Evolutionary conservation across 352 stramenopile genomes (phyloP).

Genomic region (Pythium aquatile): DNA sequence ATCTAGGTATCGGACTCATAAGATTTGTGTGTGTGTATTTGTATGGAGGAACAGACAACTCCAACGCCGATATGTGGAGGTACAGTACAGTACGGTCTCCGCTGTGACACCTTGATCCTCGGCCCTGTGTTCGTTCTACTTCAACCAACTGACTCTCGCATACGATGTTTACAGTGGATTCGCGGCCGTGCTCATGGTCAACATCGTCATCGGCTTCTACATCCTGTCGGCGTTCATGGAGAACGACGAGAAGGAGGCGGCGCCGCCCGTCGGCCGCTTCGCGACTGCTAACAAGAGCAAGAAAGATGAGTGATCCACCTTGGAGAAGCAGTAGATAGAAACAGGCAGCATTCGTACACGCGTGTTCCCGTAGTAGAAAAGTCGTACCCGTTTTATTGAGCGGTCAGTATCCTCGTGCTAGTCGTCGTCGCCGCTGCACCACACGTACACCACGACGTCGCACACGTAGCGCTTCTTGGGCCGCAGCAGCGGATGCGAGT

Average conservation of each 20-base stretch:
- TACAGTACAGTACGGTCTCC: conserved; percentile 18
- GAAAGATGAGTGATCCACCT: conserved; percentile 30
- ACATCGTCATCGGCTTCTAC: conserved; percentile 77
- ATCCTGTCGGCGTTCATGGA: conserved; percentile 72
- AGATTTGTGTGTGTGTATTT: background rate
- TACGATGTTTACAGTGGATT: conserved; percentile 44
- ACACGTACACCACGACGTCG: conserved; percentile 16
- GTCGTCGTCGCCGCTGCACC: background rate
- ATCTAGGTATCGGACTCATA: too few relatives aligned
- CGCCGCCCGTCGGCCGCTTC: conserved; percentile 60
- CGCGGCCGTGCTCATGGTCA: conserved; percentile 66
- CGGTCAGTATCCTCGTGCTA: background rate
- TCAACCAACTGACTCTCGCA: background rate
- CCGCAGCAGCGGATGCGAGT: conserved; percentile 21
- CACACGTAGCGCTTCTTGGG: conserved; percentile 18
- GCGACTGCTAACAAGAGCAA: conserved; percentile 40
- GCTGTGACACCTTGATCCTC: background rate
- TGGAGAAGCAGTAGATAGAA: too few relatives aligned
- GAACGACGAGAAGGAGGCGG: conserved; percentile 43
- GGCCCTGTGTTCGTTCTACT: too few relatives aligned
- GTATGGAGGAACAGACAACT: background rate
- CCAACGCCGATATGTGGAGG: conserved; percentile 70
- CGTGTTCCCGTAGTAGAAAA: too few relatives aligned
- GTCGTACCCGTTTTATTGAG: too few relatives aligned
- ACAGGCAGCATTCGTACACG: too few relatives aligned